Evolutionary conservation across 2,329 filamentous ascomycete species (phyloP).

Genomic region (Trichothecium roseum): DNA sequence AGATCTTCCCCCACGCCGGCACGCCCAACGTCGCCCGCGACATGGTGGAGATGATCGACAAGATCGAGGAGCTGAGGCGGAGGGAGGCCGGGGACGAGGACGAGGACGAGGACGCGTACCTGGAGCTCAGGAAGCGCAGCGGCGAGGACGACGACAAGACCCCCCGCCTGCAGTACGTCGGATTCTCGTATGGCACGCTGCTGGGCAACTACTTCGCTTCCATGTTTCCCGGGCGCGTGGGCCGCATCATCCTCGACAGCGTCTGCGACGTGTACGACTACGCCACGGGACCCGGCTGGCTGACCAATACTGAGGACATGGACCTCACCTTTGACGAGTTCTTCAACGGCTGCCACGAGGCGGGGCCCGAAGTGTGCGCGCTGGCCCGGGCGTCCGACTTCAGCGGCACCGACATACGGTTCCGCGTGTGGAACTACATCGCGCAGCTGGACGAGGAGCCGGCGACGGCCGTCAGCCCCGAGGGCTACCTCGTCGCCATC

Average conservation of each 20-base stretch:
- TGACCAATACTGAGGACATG: slow-evolving; percentile 24
- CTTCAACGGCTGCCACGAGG: slow-evolving; percentile 24
- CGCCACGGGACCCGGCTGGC: slow-evolving; percentile 17
- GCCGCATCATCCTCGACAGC: slow-evolving; percentile 29
- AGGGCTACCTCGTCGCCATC: slow-evolving; percentile 14
- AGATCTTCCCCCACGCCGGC: slow-evolving; percentile 15
- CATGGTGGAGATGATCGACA: slow-evolving; percentile 33
- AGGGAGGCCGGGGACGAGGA: slow-evolving; percentile 3
- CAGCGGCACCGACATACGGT: slow-evolving; percentile 15
- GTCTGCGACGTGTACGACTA: slow-evolving; percentile 27
- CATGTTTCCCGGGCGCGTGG: slow-evolving; percentile 25
- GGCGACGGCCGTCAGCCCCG: slow-evolving; percentile 8
- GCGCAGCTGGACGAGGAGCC: slow-evolving; percentile 12
- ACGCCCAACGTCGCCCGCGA: slow-evolving; percentile 30
- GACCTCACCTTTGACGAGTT: slow-evolving; percentile 22
- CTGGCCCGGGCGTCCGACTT: slow-evolving; percentile 9
- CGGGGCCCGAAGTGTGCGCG: slow-evolving; percentile 15
- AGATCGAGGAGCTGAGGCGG: slow-evolving; percentile 21
- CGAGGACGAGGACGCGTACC: slow-evolving; percentile 5
- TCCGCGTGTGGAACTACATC: slow-evolving; percentile 21
- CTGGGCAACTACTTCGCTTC: slow-evolving; percentile 24
- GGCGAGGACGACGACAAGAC: slow-evolving; percentile 3
- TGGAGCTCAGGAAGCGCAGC: slow-evolving; percentile 5
- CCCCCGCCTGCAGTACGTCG: slow-evolving; percentile 33
- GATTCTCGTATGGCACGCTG: slow-evolving; percentile 34